Conservation (phyloP, 441 rosid genomes). For the Eruca vesicaria region DNA sequence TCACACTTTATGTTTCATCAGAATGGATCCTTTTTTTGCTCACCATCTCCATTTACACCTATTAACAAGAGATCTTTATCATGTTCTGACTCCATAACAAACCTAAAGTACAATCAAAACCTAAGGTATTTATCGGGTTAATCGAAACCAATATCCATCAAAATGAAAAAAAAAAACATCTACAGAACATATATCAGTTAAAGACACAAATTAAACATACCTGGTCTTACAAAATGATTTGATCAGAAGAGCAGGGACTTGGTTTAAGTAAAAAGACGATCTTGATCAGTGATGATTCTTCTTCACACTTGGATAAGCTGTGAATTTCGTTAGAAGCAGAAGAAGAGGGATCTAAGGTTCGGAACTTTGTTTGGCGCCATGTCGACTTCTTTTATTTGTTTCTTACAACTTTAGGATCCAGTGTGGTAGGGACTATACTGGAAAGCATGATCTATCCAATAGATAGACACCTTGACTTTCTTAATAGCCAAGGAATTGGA, state of each 20-base stretch:
- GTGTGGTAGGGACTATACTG: no score
- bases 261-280: neutral
- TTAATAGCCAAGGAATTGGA: no score
- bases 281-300: constrained; percentile 3
- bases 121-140: neutral
- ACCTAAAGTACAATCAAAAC: constrained; percentile 2
- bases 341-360: no score
- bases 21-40: constrained; percentile 6
- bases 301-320: constrained; percentile 9
- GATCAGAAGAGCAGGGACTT: neutral
- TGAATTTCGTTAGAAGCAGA: no score
- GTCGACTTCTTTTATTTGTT: no score
- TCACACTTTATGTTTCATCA: constrained; percentile 7
- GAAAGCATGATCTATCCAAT: no score
- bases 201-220: neutral
- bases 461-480: no score
- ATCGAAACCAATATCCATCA: neutral
- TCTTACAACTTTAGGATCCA: no score
- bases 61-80: neutral
- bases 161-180: neutral
- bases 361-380: no score
- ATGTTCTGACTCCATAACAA: constrained; percentile 19
- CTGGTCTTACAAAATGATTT: neutral
- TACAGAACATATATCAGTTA: no score
- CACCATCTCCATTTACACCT: constrained; percentile 5